Base-by-base conservation (phyloP, 2,329 filamentous ascomycete species). In the Diaporthe citri region DNA sequence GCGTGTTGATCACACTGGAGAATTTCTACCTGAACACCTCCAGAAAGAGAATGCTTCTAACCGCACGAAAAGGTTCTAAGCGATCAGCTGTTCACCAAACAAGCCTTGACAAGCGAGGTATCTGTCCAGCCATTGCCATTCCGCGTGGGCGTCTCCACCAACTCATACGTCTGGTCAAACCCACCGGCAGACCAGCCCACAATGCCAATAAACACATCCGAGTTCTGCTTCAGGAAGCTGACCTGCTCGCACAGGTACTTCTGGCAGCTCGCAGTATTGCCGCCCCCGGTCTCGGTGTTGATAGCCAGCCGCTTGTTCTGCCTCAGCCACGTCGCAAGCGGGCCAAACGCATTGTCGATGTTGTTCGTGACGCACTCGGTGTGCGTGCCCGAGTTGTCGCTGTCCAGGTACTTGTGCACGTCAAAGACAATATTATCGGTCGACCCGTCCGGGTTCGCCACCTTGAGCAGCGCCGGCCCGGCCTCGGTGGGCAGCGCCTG, bases 401-500 rank as follows among this genome's bases (percentile, higher is more conserved):
- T 28, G 43, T 60, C 90, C 5, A 92, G 86, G 79, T 92, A 92
- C 80, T 91, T 88, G 81, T 91, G 90, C n/a, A 91, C 83, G 75
- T 91, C 90, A 51, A 91, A 84, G 28, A 90, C 82, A 20, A 93
- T 81, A 59, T 87, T 87, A 69, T 87, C 86, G 2, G 84, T 90
- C 13, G 82, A 83, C 2, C 89, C 89, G 76, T 92, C 89, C 0
- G 87, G 89, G 78, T 93, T 92, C 70, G 83, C 89, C 52, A 93
- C 86, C 6, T 81, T 85, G n/a, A 85, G 79, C 12, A 93, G 82
- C 5, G 87, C 87, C 2, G 86, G 87, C 0, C 86, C 89, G 15
- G 87, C 88, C 4, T 88, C 88, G 5, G 82, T 85, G 17, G 84
- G 80, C 4, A 93, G 82, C 3, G 87, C 87, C 46, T 82, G 85